Conservation (phyloP, 2,329 filamentous ascomycete genomes). For the Dactylellina sp. region DNA sequence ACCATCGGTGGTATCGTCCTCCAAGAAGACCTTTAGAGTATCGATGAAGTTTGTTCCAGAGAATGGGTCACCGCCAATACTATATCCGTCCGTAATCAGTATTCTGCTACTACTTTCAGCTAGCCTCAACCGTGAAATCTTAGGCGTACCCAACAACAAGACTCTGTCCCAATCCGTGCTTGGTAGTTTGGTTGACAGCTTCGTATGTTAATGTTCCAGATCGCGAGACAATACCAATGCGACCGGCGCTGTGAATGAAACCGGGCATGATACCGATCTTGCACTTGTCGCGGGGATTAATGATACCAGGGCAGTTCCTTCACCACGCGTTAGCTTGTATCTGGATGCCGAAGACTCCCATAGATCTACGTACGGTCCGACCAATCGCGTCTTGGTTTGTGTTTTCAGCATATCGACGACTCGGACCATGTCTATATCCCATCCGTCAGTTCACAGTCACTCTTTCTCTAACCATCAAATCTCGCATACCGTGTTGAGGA, state of each 20-base stretch:
- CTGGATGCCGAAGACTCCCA: not conserved
- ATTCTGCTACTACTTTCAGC: not conserved
- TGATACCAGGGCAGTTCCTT: slow-evolving; percentile 94
- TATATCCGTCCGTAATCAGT: slow-evolving; percentile 14
- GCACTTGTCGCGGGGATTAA: slow-evolving; percentile 85
- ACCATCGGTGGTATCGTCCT: slow-evolving; percentile 95
- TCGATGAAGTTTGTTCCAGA: slow-evolving; percentile 99
- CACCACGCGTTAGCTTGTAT: slow-evolving; percentile 5
- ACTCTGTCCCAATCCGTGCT: slow-evolving; percentile 95
- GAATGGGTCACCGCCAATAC: slow-evolving; percentile 97
- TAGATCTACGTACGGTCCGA: slow-evolving; percentile 72
- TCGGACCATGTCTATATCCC: slow-evolving; percentile 89
- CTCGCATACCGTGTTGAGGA: slow-evolving; percentile 84
- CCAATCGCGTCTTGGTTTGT: slow-evolving; percentile 94
- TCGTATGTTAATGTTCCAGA: slow-evolving; percentile 99
- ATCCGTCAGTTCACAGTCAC: slow-evolving; percentile 47
- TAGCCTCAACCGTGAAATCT: not conserved
- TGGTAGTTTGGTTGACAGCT: slow-evolving; percentile 99
- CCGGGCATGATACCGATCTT: slow-evolving; percentile 99
- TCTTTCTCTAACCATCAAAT: not conserved
- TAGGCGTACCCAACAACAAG: slow-evolving; percentile 88
- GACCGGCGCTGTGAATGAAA: slow-evolving; percentile 99
- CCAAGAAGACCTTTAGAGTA: slow-evolving; percentile 95
- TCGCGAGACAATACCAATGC: slow-evolving; percentile 97
- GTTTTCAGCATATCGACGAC: slow-evolving; percentile 98